Percentiles rank a stretch among this genome's conserved stretches.
These are phyloP conservation scores for Tuber aestivum DNA, from an alignment of 495 filamentous ascomycete genomes.

Conservation along the genomic window DNA sequence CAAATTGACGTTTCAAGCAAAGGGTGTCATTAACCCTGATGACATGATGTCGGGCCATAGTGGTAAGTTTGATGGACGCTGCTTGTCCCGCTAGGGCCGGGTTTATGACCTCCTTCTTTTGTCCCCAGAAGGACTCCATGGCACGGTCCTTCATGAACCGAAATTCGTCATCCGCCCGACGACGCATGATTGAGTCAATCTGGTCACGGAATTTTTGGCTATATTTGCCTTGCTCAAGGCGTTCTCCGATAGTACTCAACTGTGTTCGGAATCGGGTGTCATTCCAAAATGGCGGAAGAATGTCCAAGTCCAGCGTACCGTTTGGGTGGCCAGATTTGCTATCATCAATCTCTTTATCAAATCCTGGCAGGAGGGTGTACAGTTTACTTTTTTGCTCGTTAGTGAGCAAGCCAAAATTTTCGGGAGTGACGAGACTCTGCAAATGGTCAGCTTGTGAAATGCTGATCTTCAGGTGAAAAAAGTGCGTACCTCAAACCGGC, in stretches of 20 bases:
- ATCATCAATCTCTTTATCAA: background rate
- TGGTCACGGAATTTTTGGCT: background rate
- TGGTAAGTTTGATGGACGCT: constrained; percentile 48
- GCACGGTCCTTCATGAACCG: constrained; percentile 61
- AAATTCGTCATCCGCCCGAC: constrained; percentile 62
- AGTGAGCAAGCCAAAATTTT: background rate
- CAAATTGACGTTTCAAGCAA: constrained; percentile 26
- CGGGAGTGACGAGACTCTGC: background rate
- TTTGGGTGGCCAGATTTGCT: background rate
- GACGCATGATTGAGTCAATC: background rate
- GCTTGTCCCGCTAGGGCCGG: constrained; percentile 46
- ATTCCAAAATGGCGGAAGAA: background rate
- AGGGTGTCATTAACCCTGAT: constrained; percentile 53
- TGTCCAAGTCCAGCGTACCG: background rate
- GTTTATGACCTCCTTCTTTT: constrained; percentile 51
- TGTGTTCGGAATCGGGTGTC: background rate
- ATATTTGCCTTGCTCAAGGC: background rate
- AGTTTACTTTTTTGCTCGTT: background rate
- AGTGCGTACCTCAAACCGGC: background rate
- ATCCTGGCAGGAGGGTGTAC: background rate
- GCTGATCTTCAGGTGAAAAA: background rate
- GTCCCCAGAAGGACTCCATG: constrained; percentile 66
- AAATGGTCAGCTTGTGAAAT: background rate
- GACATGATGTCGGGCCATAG: constrained; percentile 48
- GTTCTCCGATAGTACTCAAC: background rate